phyloP scores from a whole-genome alignment of 345 rosid genomes.

The Xanthoceras sorbifolium region DNA sequence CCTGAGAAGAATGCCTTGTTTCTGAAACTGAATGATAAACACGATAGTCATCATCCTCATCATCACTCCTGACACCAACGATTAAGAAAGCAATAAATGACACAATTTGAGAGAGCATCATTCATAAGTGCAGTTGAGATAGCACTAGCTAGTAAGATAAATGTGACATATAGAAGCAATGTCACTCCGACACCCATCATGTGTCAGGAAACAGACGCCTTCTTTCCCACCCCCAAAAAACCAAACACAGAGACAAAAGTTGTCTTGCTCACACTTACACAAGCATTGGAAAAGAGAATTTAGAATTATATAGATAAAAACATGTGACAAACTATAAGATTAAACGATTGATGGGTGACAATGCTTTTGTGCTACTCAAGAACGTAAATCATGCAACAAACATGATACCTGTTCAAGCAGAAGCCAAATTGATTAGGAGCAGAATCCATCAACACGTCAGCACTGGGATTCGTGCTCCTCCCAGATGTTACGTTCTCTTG shows the following conservation, averaged over 20 bases:
- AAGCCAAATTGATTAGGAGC: constrained; percentile 56
- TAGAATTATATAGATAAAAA: not conserved
- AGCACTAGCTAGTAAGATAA: constrained; percentile 7
- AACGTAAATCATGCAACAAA: constrained; percentile 15
- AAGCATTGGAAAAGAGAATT: not conserved
- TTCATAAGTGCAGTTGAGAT: not conserved
- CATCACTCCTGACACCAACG: constrained; percentile 70
- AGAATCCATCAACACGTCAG: constrained; percentile 35
- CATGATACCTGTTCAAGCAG: constrained; percentile 56
- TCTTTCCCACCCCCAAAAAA: not conserved
- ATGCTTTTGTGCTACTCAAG: constrained; percentile 5
- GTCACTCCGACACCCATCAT: not conserved
- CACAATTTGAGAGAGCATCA: constrained; percentile 8
- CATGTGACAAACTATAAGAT: not conserved
- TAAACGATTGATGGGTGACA: not conserved
- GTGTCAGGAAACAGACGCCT: constrained; percentile 4
- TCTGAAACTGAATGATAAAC: constrained; percentile 58
- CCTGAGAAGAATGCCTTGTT: constrained; percentile 48
- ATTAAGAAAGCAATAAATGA: constrained; percentile 22
- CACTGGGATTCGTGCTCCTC: constrained; percentile 38
- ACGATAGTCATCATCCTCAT: constrained; percentile 71
- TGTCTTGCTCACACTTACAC: not conserved
- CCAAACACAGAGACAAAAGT: not conserved
- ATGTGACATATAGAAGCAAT: constrained; percentile 17
- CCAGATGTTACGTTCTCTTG: constrained; percentile 43